Base-by-base conservation (phyloP, 805 yeast species). In the Suhomyces tanzawaensis region DNA sequence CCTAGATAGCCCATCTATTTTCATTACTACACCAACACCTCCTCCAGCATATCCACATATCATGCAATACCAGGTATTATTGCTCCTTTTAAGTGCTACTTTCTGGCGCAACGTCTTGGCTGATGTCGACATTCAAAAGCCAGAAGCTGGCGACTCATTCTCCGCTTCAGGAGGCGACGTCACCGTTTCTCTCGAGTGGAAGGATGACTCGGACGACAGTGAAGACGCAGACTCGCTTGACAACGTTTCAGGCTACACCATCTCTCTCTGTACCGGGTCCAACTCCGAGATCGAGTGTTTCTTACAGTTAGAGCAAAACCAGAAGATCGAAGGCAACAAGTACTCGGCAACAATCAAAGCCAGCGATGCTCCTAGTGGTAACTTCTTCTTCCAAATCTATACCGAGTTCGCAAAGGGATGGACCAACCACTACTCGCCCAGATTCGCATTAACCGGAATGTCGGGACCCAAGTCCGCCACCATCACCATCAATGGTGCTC, bases 401-500 rank as follows among this genome's bases (percentile, higher is more conserved):
- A 76, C 87, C 1, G 41, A 49, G 7, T 66, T 62, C 39, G 40
- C 57, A 2, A 48, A 52, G 19, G 66, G 64, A 5, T 77, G 76
- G 23, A 68, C 64, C 50, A 72, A 78, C 47, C 84, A 81, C 55
- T 87, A 87, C 60, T 57, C 89, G 4, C 71, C 74, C 26, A 68
- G 95, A 51, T 83, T 90, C 64, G 43, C 57, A 19, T 64, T 91
- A 43, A 57, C 69, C 0, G 88, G 82, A 8, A 85, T 91, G 95
- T 62, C 79, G 0, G 96, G 96, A 29, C 37, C 80, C 0, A 47
- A 74, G n/a, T 15, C 23, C n/a, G 31, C 39, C 16, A 36, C 43
- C 7, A 36, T 31, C 15, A 33, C 32, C 28, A 24, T 33, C 32
- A 32, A 36, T 7, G 42, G 43, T 2, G 21, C 31, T 11, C 35